phyloP scores from a whole-genome alignment of 345 rosid genomes.

The Acer yangbiense region DNA sequence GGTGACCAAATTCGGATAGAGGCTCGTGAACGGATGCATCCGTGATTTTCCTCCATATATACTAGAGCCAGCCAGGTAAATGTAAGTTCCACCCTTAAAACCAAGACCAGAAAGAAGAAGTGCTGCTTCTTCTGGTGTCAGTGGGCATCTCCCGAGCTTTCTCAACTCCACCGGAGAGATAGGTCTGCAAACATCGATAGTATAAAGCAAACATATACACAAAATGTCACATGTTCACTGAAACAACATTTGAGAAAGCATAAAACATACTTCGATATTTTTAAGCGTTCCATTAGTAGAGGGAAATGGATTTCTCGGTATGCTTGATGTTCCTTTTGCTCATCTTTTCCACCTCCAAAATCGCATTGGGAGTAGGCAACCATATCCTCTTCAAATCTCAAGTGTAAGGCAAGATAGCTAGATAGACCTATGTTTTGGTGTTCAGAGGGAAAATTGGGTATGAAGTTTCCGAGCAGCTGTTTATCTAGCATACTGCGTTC shows the following conservation, averaged over 20 bases:
- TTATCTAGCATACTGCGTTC: slow-evolving; percentile 51
- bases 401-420: slow-evolving; percentile 79
- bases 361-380: slow-evolving; percentile 91
- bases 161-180: slow-evolving; percentile 63
- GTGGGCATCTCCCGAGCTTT: slow-evolving; percentile 81
- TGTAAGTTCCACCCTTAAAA: slow-evolving; percentile 59
- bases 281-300: slow-evolving; percentile 66
- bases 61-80: slow-evolving; percentile 78
- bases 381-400: slow-evolving; percentile 96
- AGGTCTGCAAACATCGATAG: slow-evolving; percentile 38
- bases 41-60: slow-evolving; percentile 71
- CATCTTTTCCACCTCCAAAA: slow-evolving; percentile 80
- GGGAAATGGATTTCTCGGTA: slow-evolving; percentile 88
- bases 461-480: slow-evolving; percentile 64
- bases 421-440: slow-evolving; percentile 34
- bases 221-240: not conserved
- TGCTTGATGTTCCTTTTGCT: slow-evolving; percentile 71
- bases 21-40: slow-evolving; percentile 68
- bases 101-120: slow-evolving; percentile 86
- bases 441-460: slow-evolving; percentile 30
- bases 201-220: not conserved
- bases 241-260: not conserved
- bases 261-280: slow-evolving; percentile 50
- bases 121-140: slow-evolving; percentile 96
- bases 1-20: slow-evolving; percentile 81